Evolutionary conservation across 1,139 yeast genomes (phyloP).

Genomic region (Blastobotrys raffinosifermentans): DNA sequence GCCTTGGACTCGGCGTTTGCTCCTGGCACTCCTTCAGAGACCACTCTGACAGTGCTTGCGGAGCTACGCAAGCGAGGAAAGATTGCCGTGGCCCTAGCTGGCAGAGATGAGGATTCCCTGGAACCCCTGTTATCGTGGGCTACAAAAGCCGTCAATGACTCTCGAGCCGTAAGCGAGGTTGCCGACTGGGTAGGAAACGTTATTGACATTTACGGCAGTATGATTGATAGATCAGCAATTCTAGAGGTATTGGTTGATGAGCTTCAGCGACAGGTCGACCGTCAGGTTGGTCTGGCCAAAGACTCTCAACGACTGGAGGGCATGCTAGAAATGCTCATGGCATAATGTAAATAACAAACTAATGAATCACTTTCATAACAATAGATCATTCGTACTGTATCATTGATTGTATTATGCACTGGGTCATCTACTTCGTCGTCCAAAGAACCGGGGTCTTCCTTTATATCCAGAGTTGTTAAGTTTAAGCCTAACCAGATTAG

Average conservation of each 20-base stretch:
- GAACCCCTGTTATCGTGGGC: conserved; percentile 88
- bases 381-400: background rate
- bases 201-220: conserved; percentile 68
- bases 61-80: conserved; percentile 88
- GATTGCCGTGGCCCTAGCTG: conserved; percentile 66
- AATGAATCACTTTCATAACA: background rate
- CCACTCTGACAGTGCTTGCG: conserved; percentile 71
- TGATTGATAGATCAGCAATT: conserved; percentile 71
- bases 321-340: conserved; percentile 74
- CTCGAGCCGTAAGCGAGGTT: conserved; percentile 64
- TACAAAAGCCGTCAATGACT: conserved; percentile 65
- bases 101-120: conserved; percentile 78
- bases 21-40: conserved; percentile 71
- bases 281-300: conserved; percentile 70
- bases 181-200: conserved; percentile 83
- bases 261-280: conserved; percentile 50
- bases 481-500: conserved; percentile 6
- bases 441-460: background rate
- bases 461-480: conserved; percentile 7
- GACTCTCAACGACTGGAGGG: conserved; percentile 91
- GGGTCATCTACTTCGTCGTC: conserved; percentile 20
- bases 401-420: background rate
- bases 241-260: conserved; percentile 64
- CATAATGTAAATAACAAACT: conserved; percentile 4
- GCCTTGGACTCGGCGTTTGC: conserved; percentile 84